Conservation (phyloP, 768 basidiomycete species). For the Termitomyces eurrhizus region DNA sequence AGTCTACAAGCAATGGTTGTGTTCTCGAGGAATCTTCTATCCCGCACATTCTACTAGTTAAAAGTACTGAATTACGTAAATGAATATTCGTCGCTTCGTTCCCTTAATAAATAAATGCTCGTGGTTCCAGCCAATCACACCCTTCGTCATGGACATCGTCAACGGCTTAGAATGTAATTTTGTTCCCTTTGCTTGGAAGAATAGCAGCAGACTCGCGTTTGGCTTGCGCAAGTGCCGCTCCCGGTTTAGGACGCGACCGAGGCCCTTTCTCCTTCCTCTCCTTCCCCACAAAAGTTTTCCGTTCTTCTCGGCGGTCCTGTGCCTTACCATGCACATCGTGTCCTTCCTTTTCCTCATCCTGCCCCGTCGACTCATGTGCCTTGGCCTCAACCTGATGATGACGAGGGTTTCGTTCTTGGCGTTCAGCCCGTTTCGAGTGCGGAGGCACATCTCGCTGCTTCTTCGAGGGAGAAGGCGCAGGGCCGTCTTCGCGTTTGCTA, state of each 20-base stretch:
- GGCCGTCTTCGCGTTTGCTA: constrained; percentile 18
- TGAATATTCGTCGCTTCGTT: not conserved
- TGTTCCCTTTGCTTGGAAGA: constrained; percentile 62
- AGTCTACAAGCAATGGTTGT: not conserved
- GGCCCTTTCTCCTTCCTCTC: constrained; percentile 28
- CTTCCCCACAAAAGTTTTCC: constrained; percentile 10
- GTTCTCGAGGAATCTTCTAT: not conserved
- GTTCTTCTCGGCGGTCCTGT: constrained; percentile 4
- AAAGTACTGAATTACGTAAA: not conserved
- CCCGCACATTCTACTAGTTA: not conserved
- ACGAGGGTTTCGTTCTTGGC: constrained; percentile 7
- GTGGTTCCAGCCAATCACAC: not conserved
- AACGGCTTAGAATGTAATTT: constrained; percentile 56
- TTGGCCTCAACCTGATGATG: constrained; percentile 1
- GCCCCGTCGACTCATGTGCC: not conserved
- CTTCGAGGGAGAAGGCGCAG: constrained; percentile 3
- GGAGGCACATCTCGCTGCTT: constrained; percentile 12
- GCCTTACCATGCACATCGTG: constrained; percentile 1
- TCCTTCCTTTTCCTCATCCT: not conserved
- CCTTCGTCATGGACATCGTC: not conserved
- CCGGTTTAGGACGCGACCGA: constrained; percentile 60
- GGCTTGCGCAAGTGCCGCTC: constrained; percentile 76
- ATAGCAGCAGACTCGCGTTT: constrained; percentile 76
- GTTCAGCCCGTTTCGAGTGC: constrained; percentile 10
- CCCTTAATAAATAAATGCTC: not conserved